These are phyloP conservation scores for Fusarium sp. DNA, from an alignment of 2,329 filamentous ascomycete species.

Conservation along the genomic window DNA sequence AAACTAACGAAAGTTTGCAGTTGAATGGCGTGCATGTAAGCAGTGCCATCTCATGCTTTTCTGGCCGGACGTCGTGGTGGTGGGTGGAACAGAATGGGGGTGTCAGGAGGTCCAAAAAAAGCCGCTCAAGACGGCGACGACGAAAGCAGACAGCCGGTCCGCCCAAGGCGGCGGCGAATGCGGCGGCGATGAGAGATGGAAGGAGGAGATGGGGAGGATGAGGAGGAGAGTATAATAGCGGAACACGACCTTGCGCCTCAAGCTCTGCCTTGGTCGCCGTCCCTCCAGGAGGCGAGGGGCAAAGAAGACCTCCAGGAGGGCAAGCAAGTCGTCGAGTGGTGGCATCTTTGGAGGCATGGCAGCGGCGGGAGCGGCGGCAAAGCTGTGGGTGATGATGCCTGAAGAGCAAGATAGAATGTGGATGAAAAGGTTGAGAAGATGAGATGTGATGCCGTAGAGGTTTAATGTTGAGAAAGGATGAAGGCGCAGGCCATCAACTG, in stretches of 20 bases:
- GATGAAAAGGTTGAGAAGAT: not conserved
- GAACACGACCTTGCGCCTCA: not conserved
- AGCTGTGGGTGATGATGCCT: not conserved
- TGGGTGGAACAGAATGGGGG: not conserved
- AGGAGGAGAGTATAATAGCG: too few relatives aligned
- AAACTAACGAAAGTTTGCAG: not conserved
- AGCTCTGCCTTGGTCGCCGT: not conserved
- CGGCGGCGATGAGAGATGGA: not conserved
- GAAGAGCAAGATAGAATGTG: not conserved
- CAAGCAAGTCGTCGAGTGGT: not conserved
- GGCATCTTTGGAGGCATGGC: not conserved
- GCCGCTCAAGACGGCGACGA: rapidly evolving
- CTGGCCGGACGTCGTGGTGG: not conserved
- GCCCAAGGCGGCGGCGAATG: too few relatives aligned
- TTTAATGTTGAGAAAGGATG: not conserved
- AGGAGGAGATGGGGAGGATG: not conserved
- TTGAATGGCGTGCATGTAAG: not conserved
- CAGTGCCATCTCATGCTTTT: rapidly evolving
- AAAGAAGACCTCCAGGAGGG: not conserved
- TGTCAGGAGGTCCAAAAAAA: not conserved
- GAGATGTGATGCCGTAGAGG: rapidly evolving
- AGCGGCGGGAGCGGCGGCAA: not conserved
- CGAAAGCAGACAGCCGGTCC: not conserved
- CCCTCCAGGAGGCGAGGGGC: not conserved
- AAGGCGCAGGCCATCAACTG: not conserved